These are phyloP conservation scores for Oryza meyeriana DNA, from an alignment of 176 grass and related monocot genomes.

Conservation along the genomic window DNA sequence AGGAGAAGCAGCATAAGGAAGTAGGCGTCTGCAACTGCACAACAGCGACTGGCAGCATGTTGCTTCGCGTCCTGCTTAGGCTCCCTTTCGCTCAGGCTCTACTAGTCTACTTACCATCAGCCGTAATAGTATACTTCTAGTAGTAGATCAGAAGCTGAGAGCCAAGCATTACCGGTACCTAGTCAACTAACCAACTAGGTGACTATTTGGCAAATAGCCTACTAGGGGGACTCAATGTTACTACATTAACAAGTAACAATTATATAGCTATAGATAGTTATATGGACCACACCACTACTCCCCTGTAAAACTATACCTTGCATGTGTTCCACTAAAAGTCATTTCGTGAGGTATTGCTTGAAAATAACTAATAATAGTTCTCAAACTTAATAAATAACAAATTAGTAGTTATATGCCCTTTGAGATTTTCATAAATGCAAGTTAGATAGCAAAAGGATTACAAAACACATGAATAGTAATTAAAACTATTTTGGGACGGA, in stretches of 20 bases:
- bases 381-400: not conserved
- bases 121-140: not conserved
- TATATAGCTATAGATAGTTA: not conserved
- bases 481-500: no score
- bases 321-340: not conserved
- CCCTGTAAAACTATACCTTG: not conserved
- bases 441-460: not conserved
- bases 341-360: not conserved
- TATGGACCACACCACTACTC: not conserved
- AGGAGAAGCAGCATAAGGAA: no score
- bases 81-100: not conserved
- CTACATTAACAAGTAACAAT: not conserved
- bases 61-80: not conserved
- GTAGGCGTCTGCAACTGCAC: no score
- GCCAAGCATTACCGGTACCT: not conserved
- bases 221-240: not conserved
- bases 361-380: conserved; percentile 8
- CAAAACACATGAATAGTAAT: conserved; percentile 12
- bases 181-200: not conserved
- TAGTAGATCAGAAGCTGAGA: not conserved
- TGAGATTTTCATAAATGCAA: not conserved
- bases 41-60: not conserved
- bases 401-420: not conserved
- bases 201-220: not conserved
- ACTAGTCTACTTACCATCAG: not conserved